Base-by-base conservation (phyloP, 1,284 basidiomycete species). In the Quambalaria eucalypti region DNA sequence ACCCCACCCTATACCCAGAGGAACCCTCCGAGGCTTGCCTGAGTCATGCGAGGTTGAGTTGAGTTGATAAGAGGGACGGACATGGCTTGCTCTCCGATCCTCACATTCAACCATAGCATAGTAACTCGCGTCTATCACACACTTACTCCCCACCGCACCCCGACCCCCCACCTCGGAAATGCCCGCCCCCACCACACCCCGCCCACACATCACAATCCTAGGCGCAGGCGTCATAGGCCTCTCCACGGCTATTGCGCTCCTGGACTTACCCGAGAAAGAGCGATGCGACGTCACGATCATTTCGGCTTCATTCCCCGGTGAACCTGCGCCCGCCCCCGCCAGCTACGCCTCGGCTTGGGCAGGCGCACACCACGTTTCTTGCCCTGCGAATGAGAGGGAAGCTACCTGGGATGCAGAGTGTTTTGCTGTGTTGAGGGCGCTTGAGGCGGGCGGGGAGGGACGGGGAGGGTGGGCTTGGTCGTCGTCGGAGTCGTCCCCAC, bases 391-490 rank as follows among this genome's bases (percentile, higher is more conserved):
- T 12, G 19, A 31, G 25, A 36, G 44, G 23, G 39, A 51, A 23
- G 23, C 38, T 50, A 28, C 5, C 14, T 50, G 51, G 23, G 51
- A 50, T 33, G 14, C 26, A 33, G 25, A 31, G 2, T 36, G 6
- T 12, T 33, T 48, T 19, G 39, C 12, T 30, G 52, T 50, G 36
- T 9, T 50, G 42, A 30, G 57, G 54, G 57, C 51, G 46, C 31
- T 51, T 14, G 48, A 42, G 29, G 28, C 28, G 21, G 19, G 42
- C 40, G 36, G 25, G 4, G 38, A 51, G 50, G 53, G 49, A 14
- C 55, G 59, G 30, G 65, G 10, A 50, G 56, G 12, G 55, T 65
- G 55, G 51, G 51, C 52, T 29, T 28, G 50, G 54, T 67, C 2
- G 48, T 39, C 21, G 50, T 58, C 21, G 28, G 57, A 29, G 44